These are phyloP conservation scores for Hyparrhenia diplandra DNA, from an alignment of 176 grass and related monocot species.

Conservation along the genomic window DNA sequence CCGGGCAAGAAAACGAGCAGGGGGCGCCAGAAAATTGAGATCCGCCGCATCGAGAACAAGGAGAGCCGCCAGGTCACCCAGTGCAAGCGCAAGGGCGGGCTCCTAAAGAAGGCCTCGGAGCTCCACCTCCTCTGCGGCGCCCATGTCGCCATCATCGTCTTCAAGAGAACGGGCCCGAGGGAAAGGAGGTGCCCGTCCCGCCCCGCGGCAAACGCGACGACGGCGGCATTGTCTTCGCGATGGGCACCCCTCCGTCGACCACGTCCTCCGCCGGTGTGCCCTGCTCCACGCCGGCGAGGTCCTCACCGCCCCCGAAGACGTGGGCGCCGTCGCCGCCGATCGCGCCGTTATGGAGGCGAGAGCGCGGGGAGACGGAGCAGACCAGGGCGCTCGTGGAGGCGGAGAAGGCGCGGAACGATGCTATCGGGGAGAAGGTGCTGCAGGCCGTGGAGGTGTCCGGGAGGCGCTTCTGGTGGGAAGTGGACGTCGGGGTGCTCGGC, in stretches of 20 bases:
- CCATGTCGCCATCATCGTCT: constrained; percentile 41
- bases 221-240: background rate
- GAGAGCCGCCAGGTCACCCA: constrained; percentile 5
- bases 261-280: background rate
- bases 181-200: background rate
- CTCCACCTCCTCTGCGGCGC: constrained; percentile 46
- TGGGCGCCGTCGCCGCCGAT: background rate
- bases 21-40: constrained; percentile 21
- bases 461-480: background rate
- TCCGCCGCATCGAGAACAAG: constrained; percentile 14
- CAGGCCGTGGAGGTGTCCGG: background rate
- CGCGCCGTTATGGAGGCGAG: background rate
- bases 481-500: background rate
- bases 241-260: background rate
- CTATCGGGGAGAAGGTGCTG: background rate
- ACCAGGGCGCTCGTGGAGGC: background rate
- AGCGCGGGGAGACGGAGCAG: background rate
- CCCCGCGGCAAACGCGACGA: background rate
- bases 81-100: constrained; percentile 38
- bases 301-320: background rate
- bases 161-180: constrained; percentile 11
- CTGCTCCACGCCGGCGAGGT: background rate
- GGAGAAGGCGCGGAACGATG: background rate
- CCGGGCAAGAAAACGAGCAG: background rate
- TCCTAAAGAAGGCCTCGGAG: constrained; percentile 66